A percentile compares a stretch with the other conserved stretches of the same genome.
Conservation (phyloP, 2,329 filamentous ascomycete species). For the Pseudocercospora fuligena region DNA sequence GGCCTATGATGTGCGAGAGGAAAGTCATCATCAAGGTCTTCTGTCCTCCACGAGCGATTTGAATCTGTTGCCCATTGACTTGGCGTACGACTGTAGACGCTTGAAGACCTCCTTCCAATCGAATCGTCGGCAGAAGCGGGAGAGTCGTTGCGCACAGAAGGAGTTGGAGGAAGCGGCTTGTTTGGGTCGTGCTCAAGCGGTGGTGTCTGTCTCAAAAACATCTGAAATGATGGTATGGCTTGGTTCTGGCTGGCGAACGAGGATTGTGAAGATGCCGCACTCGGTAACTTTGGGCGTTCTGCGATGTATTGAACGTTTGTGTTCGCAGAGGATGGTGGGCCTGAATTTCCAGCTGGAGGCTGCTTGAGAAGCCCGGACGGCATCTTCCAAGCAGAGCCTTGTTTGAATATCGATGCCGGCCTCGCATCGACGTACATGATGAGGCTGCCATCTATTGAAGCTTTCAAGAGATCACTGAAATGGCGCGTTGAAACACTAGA, state of each 20-base stretch:
- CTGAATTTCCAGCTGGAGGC: conserved; percentile 22
- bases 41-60: conserved; percentile 24
- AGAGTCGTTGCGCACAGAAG: conserved; percentile 15
- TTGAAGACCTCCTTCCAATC: conserved; percentile 35
- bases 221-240: conserved; percentile 39
- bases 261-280: conserved; percentile 29
- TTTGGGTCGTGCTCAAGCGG: conserved; percentile 32
- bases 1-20: conserved; percentile 32
- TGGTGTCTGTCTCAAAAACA: conserved; percentile 39
- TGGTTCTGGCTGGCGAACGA: conserved; percentile 35
- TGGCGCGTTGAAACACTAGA: not conserved
- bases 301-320: not conserved
- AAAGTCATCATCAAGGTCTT: conserved; percentile 31
- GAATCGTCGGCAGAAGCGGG: not conserved
- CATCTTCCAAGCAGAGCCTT: conserved; percentile 30
- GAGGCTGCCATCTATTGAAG: not conserved
- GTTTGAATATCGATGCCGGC: conserved; percentile 30
- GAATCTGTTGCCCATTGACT: conserved; percentile 32
- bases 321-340: not conserved
- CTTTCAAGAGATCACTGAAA: not conserved
- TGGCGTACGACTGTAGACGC: conserved; percentile 41
- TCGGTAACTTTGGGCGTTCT: conserved; percentile 14
- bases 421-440: conserved; percentile 35
- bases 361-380: conserved; percentile 22
- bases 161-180: conserved; percentile 41